A percentile compares a stretch with the other conserved stretches of the same genome.
phyloP scores from a whole-genome alignment of 371 early-diverging fungal species.

The Circinella umbellata region DNA sequence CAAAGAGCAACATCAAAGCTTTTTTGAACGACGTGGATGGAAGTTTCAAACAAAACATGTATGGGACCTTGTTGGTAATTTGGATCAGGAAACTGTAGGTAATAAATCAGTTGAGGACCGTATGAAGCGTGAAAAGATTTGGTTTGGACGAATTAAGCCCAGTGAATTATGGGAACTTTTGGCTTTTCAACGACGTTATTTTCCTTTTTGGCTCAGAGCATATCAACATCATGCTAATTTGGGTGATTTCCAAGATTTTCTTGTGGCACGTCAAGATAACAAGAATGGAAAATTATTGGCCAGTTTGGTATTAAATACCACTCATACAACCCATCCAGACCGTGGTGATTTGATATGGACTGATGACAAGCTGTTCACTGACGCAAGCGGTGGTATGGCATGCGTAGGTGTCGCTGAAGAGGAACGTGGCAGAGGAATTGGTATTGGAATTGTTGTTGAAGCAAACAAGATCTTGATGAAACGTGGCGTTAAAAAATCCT shows the following conservation, averaged over 20 bases:
- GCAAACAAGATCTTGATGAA: conserved; percentile 39
- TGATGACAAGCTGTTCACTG: conserved; percentile 31
- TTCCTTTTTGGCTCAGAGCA: conserved; percentile 44
- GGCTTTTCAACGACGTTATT: conserved; percentile 42
- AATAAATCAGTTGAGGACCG: conserved; percentile 18
- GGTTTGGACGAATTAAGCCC: conserved; percentile 37
- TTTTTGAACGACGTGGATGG: conserved; percentile 51
- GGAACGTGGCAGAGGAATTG: conserved; percentile 48
- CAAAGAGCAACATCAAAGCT: conserved; percentile 21
- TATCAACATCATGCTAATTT: conserved; percentile 48
- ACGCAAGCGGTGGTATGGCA: conserved; percentile 49
- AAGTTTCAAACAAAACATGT: conserved; percentile 20
- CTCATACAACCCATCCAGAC: conserved; percentile 29
- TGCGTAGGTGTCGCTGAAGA: conserved; percentile 52
- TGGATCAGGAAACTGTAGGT: conserved; percentile 30
- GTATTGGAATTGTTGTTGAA: conserved; percentile 44
- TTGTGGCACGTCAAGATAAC: conserved; percentile 41
- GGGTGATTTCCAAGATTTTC: conserved; percentile 50
- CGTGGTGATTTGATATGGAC: conserved; percentile 49
- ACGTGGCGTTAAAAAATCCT: conserved; percentile 41
- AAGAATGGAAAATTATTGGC: conserved; percentile 37
- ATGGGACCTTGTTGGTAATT: conserved; percentile 39
- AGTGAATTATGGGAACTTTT: conserved; percentile 32
- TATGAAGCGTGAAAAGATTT: conserved; percentile 40
- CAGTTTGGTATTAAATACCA: conserved; percentile 35